Conservation (phyloP, 2,329 filamentous ascomycete genomes). For the Talaromyces sp. region DNA sequence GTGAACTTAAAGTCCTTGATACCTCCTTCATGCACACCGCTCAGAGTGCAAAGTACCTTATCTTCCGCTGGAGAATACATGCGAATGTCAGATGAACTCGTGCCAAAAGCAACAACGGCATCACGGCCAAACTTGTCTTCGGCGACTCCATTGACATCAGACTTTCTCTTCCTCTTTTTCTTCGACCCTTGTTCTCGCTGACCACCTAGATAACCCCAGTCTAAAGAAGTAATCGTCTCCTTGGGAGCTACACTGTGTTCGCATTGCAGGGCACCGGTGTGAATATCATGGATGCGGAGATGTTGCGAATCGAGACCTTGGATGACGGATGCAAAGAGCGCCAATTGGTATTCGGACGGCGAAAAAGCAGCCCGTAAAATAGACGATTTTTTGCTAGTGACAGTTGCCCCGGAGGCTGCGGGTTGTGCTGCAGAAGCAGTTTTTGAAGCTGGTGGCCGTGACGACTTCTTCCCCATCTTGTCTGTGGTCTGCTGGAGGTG, state of each 20-base stretch:
- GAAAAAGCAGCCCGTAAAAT: constrained; percentile 48
- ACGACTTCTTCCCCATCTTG: constrained; percentile 45
- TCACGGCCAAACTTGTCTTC: constrained; percentile 22
- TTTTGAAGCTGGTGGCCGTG: constrained; percentile 40
- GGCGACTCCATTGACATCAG: constrained; percentile 37
- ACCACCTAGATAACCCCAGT: constrained; percentile 45
- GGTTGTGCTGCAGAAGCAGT: constrained; percentile 40
- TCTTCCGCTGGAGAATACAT: constrained; percentile 48
- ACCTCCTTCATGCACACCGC: constrained; percentile 44
- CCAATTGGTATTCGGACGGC: constrained; percentile 47
- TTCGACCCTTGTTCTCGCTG: constrained; percentile 38
- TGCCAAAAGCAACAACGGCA: constrained; percentile 47
- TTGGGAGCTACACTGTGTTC: constrained; percentile 46
- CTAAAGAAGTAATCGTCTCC: constrained; percentile 45
- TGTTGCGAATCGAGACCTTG: constrained; percentile 50
- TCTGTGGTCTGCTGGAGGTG: not conserved
- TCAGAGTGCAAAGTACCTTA: constrained; percentile 41
- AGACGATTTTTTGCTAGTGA: constrained; percentile 41
- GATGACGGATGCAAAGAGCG: constrained; percentile 51
- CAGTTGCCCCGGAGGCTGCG: constrained; percentile 31
- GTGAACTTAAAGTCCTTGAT: constrained; percentile 50
- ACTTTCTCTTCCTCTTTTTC: constrained; percentile 49
- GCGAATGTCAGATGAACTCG: constrained; percentile 45
- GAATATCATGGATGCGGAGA: constrained; percentile 49
- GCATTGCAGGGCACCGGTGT: constrained; percentile 46